Percentiles rank a stretch among this genome's conserved stretches.
Conservation (phyloP, 1,284 basidiomycete genomes). For the Schizophyllum amplum region DNA sequence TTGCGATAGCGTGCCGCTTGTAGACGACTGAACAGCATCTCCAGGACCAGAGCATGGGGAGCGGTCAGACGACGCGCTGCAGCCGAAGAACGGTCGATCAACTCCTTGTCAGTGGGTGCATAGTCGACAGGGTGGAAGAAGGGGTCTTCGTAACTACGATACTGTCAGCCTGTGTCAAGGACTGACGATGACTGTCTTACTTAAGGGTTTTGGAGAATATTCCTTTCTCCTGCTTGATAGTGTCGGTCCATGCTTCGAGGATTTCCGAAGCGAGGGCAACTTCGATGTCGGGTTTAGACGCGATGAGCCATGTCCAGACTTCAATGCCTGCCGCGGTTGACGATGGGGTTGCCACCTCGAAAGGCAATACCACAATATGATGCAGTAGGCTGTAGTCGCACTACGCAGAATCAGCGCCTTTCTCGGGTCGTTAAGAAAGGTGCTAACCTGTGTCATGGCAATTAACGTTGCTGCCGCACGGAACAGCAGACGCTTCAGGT, state of each 20-base stretch:
- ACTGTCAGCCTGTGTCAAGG: not conserved
- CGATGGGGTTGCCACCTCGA: conserved; percentile 83
- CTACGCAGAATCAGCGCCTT: conserved; percentile 26
- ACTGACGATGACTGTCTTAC: conserved; percentile 35
- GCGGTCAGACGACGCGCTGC: conserved; percentile 71
- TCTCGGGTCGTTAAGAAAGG: conserved; percentile 1
- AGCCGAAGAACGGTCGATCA: conserved; percentile 67
- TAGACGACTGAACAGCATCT: conserved; percentile 88
- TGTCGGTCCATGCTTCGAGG: conserved; percentile 80
- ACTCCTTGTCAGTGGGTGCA: conserved; percentile 83
- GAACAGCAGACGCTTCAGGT: conserved; percentile 82
- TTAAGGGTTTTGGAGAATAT: conserved; percentile 78
- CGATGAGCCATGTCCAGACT: conserved; percentile 96
- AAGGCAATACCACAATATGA: conserved; percentile 83
- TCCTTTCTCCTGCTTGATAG: conserved; percentile 71
- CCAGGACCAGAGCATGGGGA: conserved; percentile 81
- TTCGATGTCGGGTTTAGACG: conserved; percentile 73
- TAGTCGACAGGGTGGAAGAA: conserved; percentile 86
- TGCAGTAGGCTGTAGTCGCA: conserved; percentile 85
- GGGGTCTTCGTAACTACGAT: conserved; percentile 72
- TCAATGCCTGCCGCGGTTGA: conserved; percentile 85
- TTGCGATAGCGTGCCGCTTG: conserved; percentile 90
- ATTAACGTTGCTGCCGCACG: conserved; percentile 80
- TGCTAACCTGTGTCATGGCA: conserved; percentile 54
- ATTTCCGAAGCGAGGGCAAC: conserved; percentile 80